Evolutionary conservation across 306 rosid genomes (phyloP).

Genomic region (Inga leiocalycina): DNA sequence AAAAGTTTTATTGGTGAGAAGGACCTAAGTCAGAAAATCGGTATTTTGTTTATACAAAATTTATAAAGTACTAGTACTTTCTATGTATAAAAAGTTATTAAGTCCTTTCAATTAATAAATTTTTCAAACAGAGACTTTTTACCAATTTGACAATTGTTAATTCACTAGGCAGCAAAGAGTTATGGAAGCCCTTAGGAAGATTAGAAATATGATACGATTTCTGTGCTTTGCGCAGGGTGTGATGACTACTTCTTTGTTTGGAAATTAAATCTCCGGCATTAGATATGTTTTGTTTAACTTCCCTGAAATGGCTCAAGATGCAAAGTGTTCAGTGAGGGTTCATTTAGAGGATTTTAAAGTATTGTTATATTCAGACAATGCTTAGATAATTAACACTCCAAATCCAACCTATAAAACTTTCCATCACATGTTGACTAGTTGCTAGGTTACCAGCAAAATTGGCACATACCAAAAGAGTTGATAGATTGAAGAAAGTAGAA

Average conservation of each 20-base stretch:
- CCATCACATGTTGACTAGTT: neutral
- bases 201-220: conserved; percentile 29
- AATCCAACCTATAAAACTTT: neutral
- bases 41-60: too few species aligned
- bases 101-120: too few species aligned
- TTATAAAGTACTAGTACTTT: too few species aligned
- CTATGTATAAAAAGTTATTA: too few species aligned
- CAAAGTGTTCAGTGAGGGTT: neutral
- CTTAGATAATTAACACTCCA: neutral
- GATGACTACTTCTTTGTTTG: conserved; percentile 50
- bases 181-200: conserved; percentile 43
- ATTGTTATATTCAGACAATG: neutral
- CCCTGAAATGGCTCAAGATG: conserved; percentile 38
- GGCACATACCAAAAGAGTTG: neutral
- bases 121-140: too few species aligned
- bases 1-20: too few species aligned
- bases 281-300: conserved; percentile 42
- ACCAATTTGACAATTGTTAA: conserved; percentile 16
- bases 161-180: conserved; percentile 54
- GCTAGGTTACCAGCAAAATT: neutral
- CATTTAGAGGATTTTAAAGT: neutral
- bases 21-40: too few species aligned
- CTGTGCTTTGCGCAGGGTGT: conserved; percentile 38
- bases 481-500: neutral
- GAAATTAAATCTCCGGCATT: conserved; percentile 55